Evolutionary conservation across 2,329 filamentous ascomycete species (phyloP), one percentile per base, ranked within the genome.

Genomic region (Nemania abortiva): DNA sequence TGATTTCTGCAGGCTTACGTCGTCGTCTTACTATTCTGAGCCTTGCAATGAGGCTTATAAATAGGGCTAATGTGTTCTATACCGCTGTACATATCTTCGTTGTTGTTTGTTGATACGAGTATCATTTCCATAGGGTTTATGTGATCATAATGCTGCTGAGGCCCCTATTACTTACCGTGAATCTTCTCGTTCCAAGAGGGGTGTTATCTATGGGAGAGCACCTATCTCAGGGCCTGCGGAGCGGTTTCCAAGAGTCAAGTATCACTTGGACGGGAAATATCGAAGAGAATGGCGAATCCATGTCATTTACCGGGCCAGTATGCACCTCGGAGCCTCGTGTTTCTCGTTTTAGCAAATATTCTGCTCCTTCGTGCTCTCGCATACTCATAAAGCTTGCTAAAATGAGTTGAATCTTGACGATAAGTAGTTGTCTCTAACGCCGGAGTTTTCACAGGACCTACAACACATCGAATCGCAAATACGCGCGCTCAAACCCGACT

Each of bases 391-490:
- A 50, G 15, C 1, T 18, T 27, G 2, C 11, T 31, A 10, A 13
- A 34, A 22, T 18, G 18, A 31, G 6, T 24, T 34, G 27, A 13
- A 50, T 7, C 27, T 34, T 20, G 20, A 54, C 20, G 2, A n/a
- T 7, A 45, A 9, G 3, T 3, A 10, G 13, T 18, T 11, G 27
- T 11, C 11, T 13, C 56, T 68, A 45, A 68, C 56, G 18, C 7
- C 3, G 9, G 9, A 34, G 15, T 15, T 34, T 1, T 27, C 10
- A 1, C 11, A 68, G 45, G 49, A 22, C 11, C 31, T 72, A 10
- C 61, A 66, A n/a, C 49, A 68, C 31, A 72, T 72, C 56, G 65
- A 68, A 29, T 34, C 56, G 39, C 70, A 70, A 24, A 68, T 70
- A 27, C 65, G 55, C 54, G 31, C 55, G 24, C 52, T 50, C 1